A percentile compares a stretch with the other conserved stretches of the same genome.
phyloP scores from a whole-genome alignment of 257 asterid genomes.

The Fraxinus excelsior region DNA sequence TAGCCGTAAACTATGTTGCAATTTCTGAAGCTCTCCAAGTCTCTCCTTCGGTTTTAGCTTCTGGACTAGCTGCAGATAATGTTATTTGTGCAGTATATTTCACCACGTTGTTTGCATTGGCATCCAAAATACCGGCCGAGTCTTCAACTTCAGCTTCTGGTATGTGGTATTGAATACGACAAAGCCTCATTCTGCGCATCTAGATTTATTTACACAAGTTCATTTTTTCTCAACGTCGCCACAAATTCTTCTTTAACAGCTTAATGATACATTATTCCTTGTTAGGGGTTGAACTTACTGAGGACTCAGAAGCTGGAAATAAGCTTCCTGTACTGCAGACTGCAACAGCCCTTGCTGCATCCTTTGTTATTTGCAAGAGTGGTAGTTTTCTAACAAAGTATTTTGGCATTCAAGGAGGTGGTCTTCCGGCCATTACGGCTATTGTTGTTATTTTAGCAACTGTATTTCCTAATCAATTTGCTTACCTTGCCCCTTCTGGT shows the following conservation, averaged over 20 bases:
- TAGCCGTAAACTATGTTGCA: constrained; percentile 97
- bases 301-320: constrained; percentile 46
- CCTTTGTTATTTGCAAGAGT: constrained; percentile 73
- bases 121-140: constrained; percentile 82
- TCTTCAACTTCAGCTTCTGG: constrained; percentile 49
- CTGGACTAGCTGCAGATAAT: constrained; percentile 98
- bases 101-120: constrained; percentile 76
- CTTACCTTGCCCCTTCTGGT: constrained; percentile 86
- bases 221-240: not conserved
- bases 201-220: not conserved
- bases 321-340: constrained; percentile 73
- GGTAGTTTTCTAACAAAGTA: constrained; percentile 54
- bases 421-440: constrained; percentile 81
- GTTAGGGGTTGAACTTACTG: constrained; percentile 41
- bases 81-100: constrained; percentile 92
- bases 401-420: constrained; percentile 79
- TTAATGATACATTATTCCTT: constrained; percentile 16
- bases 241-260: not conserved
- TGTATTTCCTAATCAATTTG: constrained; percentile 64
- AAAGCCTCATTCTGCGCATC: not conserved
- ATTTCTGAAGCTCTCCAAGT: constrained; percentile 82
- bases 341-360: constrained; percentile 72
- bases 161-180: constrained; percentile 29
- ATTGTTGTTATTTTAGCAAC: constrained; percentile 80
- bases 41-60: constrained; percentile 84